Percentiles rank a stretch among this genome's conserved stretches.
These are phyloP conservation scores for Phoenix roebelenii DNA, from an alignment of 176 grass and related monocot species.

Conservation along the genomic window DNA sequence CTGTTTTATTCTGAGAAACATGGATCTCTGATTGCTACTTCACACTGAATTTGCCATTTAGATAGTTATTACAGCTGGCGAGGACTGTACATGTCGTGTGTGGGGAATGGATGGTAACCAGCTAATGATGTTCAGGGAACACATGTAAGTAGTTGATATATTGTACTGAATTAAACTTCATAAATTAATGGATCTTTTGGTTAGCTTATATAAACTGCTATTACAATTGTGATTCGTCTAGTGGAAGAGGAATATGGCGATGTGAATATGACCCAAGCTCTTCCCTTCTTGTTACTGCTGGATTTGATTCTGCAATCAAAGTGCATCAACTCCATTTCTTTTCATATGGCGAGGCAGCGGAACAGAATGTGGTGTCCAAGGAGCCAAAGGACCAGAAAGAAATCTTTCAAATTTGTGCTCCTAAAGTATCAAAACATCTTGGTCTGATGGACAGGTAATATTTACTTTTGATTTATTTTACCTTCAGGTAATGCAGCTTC, in stretches of 20 bases:
- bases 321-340: constrained; percentile 40
- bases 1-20: too few relatives aligned
- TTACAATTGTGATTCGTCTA: constrained; percentile 21
- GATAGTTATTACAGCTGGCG: constrained; percentile 72
- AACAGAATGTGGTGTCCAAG: constrained; percentile 15
- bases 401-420: constrained; percentile 43
- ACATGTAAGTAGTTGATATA: constrained; percentile 57
- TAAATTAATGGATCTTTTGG: constrained; percentile 8
- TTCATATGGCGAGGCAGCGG: constrained; percentile 26
- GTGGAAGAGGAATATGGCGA: constrained; percentile 93
- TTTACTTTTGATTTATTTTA: too few relatives aligned
- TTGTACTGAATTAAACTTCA: constrained; percentile 7
- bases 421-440: constrained; percentile 41
- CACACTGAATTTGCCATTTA: constrained; percentile 32
- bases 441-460: constrained; percentile 61
- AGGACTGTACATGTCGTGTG: constrained; percentile 89
- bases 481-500: too few relatives aligned
- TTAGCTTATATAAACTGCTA: constrained; percentile 3
- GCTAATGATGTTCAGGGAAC: constrained; percentile 80
- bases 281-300: constrained; percentile 56
- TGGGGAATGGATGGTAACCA: constrained; percentile 67
- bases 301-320: constrained; percentile 96
- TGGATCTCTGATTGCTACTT: constrained; percentile 4
- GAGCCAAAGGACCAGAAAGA: constrained; percentile 25
- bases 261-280: constrained; percentile 90